Base-by-base conservation (phyloP, 2,329 filamentous ascomycete species). In the Phaeophleospora eucalypticola region DNA sequence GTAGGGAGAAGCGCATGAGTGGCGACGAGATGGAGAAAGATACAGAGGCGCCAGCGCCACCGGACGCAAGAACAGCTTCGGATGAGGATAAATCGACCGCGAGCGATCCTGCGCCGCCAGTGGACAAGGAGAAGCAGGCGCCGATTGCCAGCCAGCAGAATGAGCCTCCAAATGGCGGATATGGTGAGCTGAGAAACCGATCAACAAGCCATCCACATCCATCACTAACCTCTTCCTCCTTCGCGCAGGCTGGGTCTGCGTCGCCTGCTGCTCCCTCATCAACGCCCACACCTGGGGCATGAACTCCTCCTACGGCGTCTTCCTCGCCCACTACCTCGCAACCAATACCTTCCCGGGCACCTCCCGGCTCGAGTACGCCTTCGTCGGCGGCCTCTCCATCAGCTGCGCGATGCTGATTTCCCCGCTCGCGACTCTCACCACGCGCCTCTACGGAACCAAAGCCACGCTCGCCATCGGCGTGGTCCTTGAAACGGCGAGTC, bases 311-410 rank as follows among this genome's bases (percentile, higher is more conserved):
- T 86, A 78, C 70, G 87, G 86, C 63, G 82, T 89, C 47, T 88
- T 85, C 53, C 80, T 91, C 12, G 83, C 88, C 14, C 78, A 89
- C 59, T 93, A 91, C 70, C 77, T 91, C 46, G 71, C 75, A 15
- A 77, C 77, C 40, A 71, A 81, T 43, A 73, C 75, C 17, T 89
- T 86, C 53, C 76, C 80, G 0, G 80, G 78, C 12, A 78, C 84
- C 2, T 81, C 79, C 0, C 68, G 78, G 2, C 75, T 90, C 2
- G 76, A 82, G 4, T 90, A 84, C 65, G 87, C 87, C 34, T 89
- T 91, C 62, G 76, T 91, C n/a, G 87, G 87, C 20, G 83, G 82
- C 0, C 70, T 87, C 0, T 84, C 80, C 21, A 80, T 86, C 36
- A 81, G 80, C 1, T 75, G 69, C 67, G 84, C 84, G 1, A 73